Evolutionary conservation across 148 eudicot genomes (phyloP), one percentile per base, ranked within the genome.

Genomic region (Cornus kousa): DNA sequence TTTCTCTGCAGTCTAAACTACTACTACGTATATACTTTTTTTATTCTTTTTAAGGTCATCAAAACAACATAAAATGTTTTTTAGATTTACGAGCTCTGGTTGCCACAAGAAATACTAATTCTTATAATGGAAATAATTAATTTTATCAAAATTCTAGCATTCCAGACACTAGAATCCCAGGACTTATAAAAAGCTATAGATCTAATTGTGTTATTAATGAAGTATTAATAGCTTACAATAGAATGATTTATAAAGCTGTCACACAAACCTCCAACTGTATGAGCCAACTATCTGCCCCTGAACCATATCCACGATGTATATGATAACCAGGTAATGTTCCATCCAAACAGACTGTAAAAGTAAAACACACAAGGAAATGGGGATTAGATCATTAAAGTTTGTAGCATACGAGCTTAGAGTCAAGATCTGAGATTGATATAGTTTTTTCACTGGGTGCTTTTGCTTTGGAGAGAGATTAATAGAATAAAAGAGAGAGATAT

Each of bases 281-380:
- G 50, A 96, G 92, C 99, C 99, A 96, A 86, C 98, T 92, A 82
- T 94, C 89, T 81, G 88, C 95, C 35, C 99, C 99, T 64, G 93
- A 80, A 32, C 94, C 99, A 77, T 65, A 92, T 81, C 99, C 99
- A 60, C 84, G 94, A 81, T 96, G 91, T 77, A 81, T 77, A 88
- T 96, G 99, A 78, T 94, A 96, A 62, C 91, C 99, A 23, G 99
- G 99, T 84, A 92, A 83, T 31, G 98, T 86, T 85, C 99, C 99
- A 74, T 96, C 99, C 91, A 96, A 86, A 81, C 98, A 96, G 46
- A 96, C 99, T 96, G 89, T 69, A 85, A 82, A 72, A 57, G 24
- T 12, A 24, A 77, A 70, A 74, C 78, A 70, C 50, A 3, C 24
- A 32, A 72, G 35, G 19, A 35, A 35, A 35, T 0, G 37, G 37